These are phyloP conservation scores for Trichoderma aggressivum DNA, from an alignment of 2,329 filamentous ascomycete genomes.

Conservation along the genomic window DNA sequence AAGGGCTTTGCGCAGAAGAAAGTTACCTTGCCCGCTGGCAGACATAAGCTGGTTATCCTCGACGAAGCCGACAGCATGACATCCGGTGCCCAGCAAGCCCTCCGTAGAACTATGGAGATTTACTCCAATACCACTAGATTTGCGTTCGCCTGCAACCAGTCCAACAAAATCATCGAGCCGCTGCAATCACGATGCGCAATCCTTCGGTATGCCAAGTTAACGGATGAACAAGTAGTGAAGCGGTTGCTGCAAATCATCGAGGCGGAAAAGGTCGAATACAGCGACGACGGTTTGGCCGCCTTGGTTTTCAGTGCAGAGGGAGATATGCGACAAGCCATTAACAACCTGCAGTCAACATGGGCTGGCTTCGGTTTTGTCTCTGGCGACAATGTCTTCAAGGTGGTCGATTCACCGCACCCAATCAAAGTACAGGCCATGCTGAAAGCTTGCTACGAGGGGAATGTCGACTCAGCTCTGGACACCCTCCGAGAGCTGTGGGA, in stretches of 20 bases:
- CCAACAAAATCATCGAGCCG: constrained; percentile 99
- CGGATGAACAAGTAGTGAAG: constrained; percentile 89
- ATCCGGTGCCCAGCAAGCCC: constrained; percentile 88
- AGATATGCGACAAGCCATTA: constrained; percentile 98
- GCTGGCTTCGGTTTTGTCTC: constrained; percentile 97
- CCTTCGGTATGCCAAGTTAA: constrained; percentile 86
- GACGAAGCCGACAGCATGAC: constrained; percentile 99
- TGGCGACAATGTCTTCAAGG: constrained; percentile 95
- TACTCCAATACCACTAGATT: constrained; percentile 96
- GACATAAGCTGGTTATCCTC: constrained; percentile 95
- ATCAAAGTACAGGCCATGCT: constrained; percentile 99
- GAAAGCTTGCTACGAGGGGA: constrained; percentile 91
- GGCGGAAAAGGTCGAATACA: constrained; percentile 85
- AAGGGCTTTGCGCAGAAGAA: constrained; percentile 99
- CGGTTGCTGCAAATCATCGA: constrained; percentile 88
- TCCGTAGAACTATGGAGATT: constrained; percentile 97
- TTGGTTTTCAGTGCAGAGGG: constrained; percentile 96
- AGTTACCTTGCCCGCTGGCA: constrained; percentile 83
- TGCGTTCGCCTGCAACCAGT: constrained; percentile 97
- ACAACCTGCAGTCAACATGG: constrained; percentile 90
- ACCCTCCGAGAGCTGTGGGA: constrained; percentile 88
- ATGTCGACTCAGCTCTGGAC: constrained; percentile 83
- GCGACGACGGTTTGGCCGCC: constrained; percentile 91
- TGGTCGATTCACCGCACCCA: constrained; percentile 94
- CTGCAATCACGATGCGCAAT: constrained; percentile 96